Evolutionary conservation across 2,329 filamentous ascomycete genomes (phyloP).

Genomic region (Cladosporium velox): DNA sequence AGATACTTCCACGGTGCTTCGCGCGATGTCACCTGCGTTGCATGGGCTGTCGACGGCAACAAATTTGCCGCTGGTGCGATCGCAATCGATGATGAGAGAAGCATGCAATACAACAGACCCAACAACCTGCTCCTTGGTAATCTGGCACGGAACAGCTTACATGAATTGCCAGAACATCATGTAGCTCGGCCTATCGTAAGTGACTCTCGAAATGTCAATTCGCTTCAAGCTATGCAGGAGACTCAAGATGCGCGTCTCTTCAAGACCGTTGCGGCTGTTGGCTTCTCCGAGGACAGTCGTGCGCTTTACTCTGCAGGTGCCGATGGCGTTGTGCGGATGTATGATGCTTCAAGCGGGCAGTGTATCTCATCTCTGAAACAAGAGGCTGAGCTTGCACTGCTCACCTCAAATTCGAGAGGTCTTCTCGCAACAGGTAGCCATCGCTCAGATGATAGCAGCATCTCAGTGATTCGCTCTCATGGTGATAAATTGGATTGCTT

Average conservation of each 20-base stretch:
- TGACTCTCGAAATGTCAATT: constrained; percentile 42
- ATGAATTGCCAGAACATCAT: constrained; percentile 58
- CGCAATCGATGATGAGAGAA: constrained; percentile 55
- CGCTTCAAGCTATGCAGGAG: constrained; percentile 47
- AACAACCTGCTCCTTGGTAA: constrained; percentile 61
- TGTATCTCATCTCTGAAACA: constrained; percentile 6
- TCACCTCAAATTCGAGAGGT: constrained; percentile 47
- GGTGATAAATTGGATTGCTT: not conserved
- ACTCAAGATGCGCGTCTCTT: constrained; percentile 57
- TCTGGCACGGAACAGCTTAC: constrained; percentile 42
- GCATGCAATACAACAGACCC: constrained; percentile 62
- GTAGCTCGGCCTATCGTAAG: constrained; percentile 43
- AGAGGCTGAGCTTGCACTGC: constrained; percentile 45
- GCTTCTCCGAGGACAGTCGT: constrained; percentile 48
- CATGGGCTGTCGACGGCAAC: constrained; percentile 58
- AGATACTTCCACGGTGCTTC: constrained; percentile 59
- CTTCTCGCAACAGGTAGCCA: constrained; percentile 53
- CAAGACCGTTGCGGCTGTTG: constrained; percentile 57
- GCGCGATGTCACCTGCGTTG: constrained; percentile 57
- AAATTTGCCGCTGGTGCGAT: constrained; percentile 60
- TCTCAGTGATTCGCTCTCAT: constrained; percentile 27
- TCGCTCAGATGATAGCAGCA: constrained; percentile 25
- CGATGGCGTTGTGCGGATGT: constrained; percentile 52
- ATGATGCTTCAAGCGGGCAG: constrained; percentile 27
- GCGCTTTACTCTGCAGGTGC: constrained; percentile 50